Evolutionary conservation across 208 protist genomes (phyloP).

Genomic region (Angomonas deanei): DNA sequence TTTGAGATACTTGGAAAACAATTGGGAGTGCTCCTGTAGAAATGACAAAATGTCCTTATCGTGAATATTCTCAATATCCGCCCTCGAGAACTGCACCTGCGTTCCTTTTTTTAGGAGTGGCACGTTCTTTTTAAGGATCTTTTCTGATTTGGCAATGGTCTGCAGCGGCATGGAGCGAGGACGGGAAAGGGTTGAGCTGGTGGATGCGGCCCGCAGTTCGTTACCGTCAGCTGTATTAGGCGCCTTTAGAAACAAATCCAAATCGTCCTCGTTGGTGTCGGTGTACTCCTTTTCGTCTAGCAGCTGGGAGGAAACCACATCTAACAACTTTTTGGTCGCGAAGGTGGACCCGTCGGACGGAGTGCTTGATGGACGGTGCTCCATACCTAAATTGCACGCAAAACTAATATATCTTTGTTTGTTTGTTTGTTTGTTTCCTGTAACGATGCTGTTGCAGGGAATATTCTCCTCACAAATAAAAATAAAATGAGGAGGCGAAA

Average conservation of each 20-base stretch:
- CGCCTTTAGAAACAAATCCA: neutral
- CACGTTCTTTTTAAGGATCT: constrained; percentile 28
- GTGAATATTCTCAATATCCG: constrained; percentile 29
- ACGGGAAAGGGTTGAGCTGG: neutral
- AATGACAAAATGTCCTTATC: constrained; percentile 38
- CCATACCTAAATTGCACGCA: too few species aligned
- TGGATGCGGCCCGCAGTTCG: neutral
- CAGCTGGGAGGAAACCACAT: neutral
- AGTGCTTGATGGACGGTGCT: too few species aligned
- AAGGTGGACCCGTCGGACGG: neutral
- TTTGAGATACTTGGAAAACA: neutral
- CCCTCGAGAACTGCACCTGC: constrained; percentile 31
- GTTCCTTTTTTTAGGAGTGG: constrained; percentile 29
- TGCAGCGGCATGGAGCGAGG: constrained; percentile 20
- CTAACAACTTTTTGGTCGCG: neutral
- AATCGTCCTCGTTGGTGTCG: neutral
- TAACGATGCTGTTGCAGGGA: neutral
- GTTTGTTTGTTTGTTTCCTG: neutral
- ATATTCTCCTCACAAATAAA: neutral
- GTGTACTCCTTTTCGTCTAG: neutral
- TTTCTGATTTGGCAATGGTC: constrained; percentile 28
- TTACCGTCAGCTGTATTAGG: neutral
- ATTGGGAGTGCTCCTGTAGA: constrained; percentile 35
- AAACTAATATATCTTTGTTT: too few species aligned
- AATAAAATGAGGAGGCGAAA: neutral